Base-by-base conservation (phyloP, 495 filamentous ascomycete species). In the Usnea hakonensis region DNA sequence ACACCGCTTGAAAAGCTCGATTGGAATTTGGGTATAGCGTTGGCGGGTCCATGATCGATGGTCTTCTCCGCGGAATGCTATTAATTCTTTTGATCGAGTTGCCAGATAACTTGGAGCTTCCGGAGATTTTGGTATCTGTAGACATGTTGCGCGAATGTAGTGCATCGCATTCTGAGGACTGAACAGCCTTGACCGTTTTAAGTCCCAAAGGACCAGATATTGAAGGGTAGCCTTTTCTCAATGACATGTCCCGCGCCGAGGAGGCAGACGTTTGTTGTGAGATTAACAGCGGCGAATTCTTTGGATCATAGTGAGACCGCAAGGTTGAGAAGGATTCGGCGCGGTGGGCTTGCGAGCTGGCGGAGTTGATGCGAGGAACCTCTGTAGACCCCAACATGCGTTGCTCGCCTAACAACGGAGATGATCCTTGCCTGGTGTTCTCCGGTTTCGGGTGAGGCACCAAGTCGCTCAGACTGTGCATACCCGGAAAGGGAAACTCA, bases 201-300 rank as follows among this genome's bases (percentile, higher is more conserved):
- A 61, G 58, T 21, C 30, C 46, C 43, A 58, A 38, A 32, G 66
- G 63, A 62, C 53, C 58, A 36, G 59, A 50, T 14, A 62, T 50
- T 30, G 50, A 21, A 26, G 67, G 60, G 32, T 19, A 60, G 21
- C 66, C 61, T 65, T 68, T 68, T 26, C 60, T 53, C 36, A 71
- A 48, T 5, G 68, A 57, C 62, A 62, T 60, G 33, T 70, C 68
- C 28, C 68, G 53, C n/a, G 68, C 63, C 16, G 69, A 68, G 38
- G 68, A 68, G 6, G 68, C 65, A 21, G 70, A 71, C 8, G 69
- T 71, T 21, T 72, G 67, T 55, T 70, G 70, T 40, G 69, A 67
- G 16, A 71, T 62, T n/a, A 62, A 59, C 17, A 71, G 62, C 40
- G 67, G 67, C 32, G 63, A 59, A 35, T 44, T 67, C 11, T 58